Base-by-base conservation (phyloP, 1,284 basidiomycete genomes). In the Cerioporus squamosus region DNA sequence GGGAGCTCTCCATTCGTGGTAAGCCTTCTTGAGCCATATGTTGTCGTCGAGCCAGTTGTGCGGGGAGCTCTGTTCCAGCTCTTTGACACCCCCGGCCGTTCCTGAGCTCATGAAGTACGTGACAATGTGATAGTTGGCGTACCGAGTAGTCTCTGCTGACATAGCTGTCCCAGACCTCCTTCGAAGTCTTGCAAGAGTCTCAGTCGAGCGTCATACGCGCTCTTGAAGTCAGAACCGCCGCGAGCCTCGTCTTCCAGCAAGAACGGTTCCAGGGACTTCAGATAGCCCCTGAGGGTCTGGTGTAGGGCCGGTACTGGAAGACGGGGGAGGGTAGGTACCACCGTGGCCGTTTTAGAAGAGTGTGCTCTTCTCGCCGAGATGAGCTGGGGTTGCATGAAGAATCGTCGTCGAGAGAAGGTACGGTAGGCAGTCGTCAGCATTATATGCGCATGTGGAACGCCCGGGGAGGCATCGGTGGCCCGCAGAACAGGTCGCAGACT, bases 41-140 rank as follows among this genome's bases (percentile, higher is more conserved):
- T 93, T 94, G 75, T 98, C 96, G 67, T 97, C 87, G 14, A 99
- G 84, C 97, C 97, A 98, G 74, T 97, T 98, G 74, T 91, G 82
- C 0, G 93, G 92, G 7, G 95, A 96, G 2, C 81, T 79, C 66
- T 84, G 86, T 76, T 98, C 95, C 47, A 98, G 84, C 53, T 93
- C 94, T 94, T 72, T 49, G 44, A 22, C 45, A 29, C 8, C 65
- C 53, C 54, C 20, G 33, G 23, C 23, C 17, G 29, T n/a, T 31
- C 18, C 42, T 33, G 39, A 24, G 20, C 17, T 26, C 51, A 44
- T 40, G 24, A 20, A 6, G 6, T 5, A 31, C 24, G 33, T 12
- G 33, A 24, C 5, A 12, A 18, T 4, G 7, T 60, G n/a, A 29
- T 38, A 44, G 18, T 17, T 49, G 44, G 79, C 84, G 62, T 62